Conservation (phyloP, 805 yeast species). For the Ogataea degrootiae region DNA sequence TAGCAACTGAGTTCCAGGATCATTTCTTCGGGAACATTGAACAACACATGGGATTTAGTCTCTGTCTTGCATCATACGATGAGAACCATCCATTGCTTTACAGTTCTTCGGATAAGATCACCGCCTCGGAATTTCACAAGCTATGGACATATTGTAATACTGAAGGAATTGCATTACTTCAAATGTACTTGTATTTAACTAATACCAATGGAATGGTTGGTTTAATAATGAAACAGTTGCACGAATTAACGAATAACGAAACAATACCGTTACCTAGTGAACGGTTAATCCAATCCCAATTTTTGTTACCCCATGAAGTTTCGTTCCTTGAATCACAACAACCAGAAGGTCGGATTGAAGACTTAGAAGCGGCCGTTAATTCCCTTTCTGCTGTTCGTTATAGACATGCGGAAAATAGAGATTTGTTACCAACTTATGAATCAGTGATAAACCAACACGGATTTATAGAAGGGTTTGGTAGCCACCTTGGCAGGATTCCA, state of each 20-base stretch:
- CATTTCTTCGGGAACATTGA: slow-evolving; percentile 1
- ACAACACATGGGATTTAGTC: neutral
- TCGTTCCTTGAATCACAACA: neutral
- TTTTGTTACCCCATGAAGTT: neutral
- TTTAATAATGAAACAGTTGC: neutral
- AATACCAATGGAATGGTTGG: neutral
- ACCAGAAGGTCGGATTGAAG: no score
- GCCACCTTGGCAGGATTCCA: neutral
- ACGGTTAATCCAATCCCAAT: neutral
- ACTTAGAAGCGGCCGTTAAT: no score
- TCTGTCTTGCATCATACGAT: neutral
- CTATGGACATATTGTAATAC: neutral
- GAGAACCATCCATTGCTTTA: neutral
- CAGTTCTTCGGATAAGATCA: neutral
- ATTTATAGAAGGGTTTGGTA: neutral
- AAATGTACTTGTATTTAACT: neutral
- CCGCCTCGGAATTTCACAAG: neutral
- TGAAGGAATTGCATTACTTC: neutral
- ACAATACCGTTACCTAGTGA: neutral
- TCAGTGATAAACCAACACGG: neutral
- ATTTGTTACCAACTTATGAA: neutral
- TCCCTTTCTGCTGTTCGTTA: no score
- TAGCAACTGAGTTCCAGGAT: neutral
- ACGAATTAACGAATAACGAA: neutral
- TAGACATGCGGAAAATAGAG: no score